Percentiles rank a stretch among this genome's conserved stretches.
Conservation (phyloP, 2,329 filamentous ascomycete genomes). For the Fusarium chuoi region DNA sequence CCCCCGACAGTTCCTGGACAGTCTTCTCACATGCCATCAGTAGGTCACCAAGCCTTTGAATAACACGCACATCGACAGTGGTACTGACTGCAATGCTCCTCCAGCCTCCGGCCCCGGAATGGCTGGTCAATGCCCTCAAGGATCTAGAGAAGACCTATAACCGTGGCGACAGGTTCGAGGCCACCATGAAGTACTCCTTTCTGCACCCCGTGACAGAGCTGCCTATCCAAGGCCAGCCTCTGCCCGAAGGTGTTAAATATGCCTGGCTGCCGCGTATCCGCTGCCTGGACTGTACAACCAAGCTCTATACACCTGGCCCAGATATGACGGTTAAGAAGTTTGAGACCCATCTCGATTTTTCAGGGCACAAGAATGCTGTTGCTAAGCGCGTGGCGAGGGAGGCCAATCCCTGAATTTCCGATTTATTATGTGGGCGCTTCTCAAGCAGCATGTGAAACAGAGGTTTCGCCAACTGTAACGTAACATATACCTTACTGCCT, state of each 20-base stretch:
- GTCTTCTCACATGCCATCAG: conserved; percentile 62
- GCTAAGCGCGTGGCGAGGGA: conserved; percentile 46
- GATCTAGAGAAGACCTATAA: conserved; percentile 78
- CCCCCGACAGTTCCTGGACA: conserved; percentile 69
- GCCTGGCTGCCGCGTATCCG: conserved; percentile 90
- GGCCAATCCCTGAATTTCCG: conserved; percentile 17
- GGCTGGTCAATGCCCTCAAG: conserved; percentile 81
- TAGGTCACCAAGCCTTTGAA: conserved; percentile 58
- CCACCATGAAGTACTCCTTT: conserved; percentile 88
- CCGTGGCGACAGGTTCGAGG: conserved; percentile 82
- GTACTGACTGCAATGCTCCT: conserved; percentile 31
- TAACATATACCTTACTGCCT: neutral
- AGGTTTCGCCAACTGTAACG: neutral
- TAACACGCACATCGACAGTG: conserved; percentile 3
- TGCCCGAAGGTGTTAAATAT: conserved; percentile 74
- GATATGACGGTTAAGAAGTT: conserved; percentile 90
- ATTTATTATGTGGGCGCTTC: neutral
- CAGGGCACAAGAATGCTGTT: conserved; percentile 79
- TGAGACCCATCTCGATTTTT: conserved; percentile 89
- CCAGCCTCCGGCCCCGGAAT: conserved; percentile 85
- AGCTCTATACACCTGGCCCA: conserved; percentile 91
- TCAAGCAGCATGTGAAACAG: neutral
- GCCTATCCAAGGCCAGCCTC: conserved; percentile 66
- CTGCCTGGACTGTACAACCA: conserved; percentile 92
- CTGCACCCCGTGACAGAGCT: conserved; percentile 78